Conservation (phyloP, 352 stramenopile species). For the Globisporangium recalcitrans region DNA sequence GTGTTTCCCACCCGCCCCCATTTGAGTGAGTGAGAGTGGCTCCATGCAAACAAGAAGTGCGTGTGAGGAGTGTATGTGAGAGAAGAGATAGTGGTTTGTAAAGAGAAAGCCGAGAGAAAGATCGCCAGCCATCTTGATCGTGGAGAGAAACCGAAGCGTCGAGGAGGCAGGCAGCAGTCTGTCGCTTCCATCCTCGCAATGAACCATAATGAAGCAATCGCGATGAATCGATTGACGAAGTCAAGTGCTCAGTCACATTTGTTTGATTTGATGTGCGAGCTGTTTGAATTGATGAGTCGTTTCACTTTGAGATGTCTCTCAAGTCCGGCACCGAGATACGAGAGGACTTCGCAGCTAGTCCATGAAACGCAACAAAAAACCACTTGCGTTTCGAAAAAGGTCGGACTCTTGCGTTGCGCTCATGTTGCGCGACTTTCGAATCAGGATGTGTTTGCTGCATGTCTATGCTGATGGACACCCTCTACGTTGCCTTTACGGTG, state of each 20-base stretch:
- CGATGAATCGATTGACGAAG: not conserved
- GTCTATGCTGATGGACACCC: not conserved
- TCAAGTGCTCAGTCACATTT: too few relatives aligned
- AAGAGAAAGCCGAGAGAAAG: not conserved
- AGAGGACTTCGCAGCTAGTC: not conserved
- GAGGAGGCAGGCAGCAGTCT: not conserved
- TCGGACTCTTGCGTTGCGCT: not conserved
- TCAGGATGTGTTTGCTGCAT: conserved; percentile 1
- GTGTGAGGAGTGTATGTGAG: conserved; percentile 3
- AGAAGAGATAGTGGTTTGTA: not conserved
- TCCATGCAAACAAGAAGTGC: not conserved
- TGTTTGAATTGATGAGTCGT: not conserved
- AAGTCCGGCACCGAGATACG: not conserved
- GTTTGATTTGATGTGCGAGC: too few relatives aligned
- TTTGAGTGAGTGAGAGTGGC: too few relatives aligned
- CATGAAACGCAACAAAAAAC: not conserved
- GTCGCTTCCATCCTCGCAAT: not conserved
- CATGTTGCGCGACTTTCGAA: not conserved
- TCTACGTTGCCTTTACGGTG: not conserved
- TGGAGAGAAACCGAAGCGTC: not conserved
- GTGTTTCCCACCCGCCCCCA: not conserved
- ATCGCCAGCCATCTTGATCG: not conserved
- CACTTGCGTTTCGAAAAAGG: not conserved
- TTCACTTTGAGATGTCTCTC: not conserved
- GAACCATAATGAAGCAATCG: not conserved